Base-by-base conservation (phyloP, 176 grass and related monocot species). In the Oryza brachyantha region DNA sequence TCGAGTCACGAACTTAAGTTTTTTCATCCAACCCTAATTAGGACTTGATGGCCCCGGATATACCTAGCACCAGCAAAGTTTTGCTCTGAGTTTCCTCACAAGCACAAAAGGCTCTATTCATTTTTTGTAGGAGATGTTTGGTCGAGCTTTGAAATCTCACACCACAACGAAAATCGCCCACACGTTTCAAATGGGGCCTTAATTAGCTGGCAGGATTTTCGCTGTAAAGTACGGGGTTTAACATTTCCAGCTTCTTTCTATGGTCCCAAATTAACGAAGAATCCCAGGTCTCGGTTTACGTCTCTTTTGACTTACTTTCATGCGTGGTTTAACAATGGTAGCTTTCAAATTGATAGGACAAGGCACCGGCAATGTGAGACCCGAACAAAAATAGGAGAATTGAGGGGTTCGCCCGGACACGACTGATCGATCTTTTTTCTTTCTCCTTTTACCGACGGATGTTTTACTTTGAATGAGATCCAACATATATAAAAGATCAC, bases 321-420 rank as follows among this genome's bases (percentile, higher is more conserved):
- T 24, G 2, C 25, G 13, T 70, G 13, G 8, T 70, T 29, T 21
- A 5, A 6, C 27, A 11, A 71, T 11, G 41, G 45, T n/a, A n/a
- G n/a, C n/a, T 50, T 50, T 71, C 68, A 31, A 71, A 71, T 13
- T 41, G 42, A 71, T 10, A 16, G 43, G 68, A 71, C 68, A 21
- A 50, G 42, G 31, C 42, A 71, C 16, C 42, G 1, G 12, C 26
- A 71, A 48, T 21, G 26, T 31, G 27, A 48, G 13, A 29, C 35
- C 52, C 2, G 24, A 22, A 43, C 8, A 29, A 14, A 3, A 26
- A 28, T 19, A 1, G 39, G 27, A 41, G 25, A 40, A 68, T 13
- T 36, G 35, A 66, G 6, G 66, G 22, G 27, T 0, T 14, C 27
- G 4, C 8, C 1, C 8, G 5, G 28, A 35, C 29, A 12, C 36